A percentile compares a stretch with the other conserved stretches of the same genome.
phyloP scores from a whole-genome alignment of 306 rosid genomes.

The Rosa persica region DNA sequence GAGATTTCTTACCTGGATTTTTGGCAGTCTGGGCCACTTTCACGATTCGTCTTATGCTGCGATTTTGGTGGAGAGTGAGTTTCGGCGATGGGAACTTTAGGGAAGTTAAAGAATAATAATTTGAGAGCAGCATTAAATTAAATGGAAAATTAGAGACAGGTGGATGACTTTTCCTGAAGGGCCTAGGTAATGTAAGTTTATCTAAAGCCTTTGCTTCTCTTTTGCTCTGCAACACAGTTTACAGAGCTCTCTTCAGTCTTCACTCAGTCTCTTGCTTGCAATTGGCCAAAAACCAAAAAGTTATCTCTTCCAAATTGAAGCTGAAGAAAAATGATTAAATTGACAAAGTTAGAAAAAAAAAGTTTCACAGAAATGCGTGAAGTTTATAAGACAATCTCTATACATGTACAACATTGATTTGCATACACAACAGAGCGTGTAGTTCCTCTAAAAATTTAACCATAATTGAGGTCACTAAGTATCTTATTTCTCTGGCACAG shows the following conservation, averaged over 20 bases:
- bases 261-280: neutral
- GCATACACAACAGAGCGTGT: neutral
- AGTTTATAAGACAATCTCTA: neutral
- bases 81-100: conserved; percentile 4
- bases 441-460: neutral
- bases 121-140: conserved; percentile 11
- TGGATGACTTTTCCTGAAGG: too few relatives aligned
- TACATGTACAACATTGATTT: neutral
- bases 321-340: neutral
- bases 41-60: conserved; percentile 19
- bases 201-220: neutral
- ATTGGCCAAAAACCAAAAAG: too few relatives aligned
- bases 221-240: neutral
- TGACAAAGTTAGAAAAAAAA: neutral
- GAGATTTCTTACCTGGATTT: conserved; percentile 39
- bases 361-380: neutral
- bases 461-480: neutral
- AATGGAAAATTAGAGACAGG: neutral
- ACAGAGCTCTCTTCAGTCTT: neutral
- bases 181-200: too few relatives aligned
- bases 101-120: conserved; percentile 20
- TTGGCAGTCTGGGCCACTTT: conserved; percentile 53
- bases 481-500: neutral
- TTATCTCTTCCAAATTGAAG: too few relatives aligned
- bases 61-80: conserved; percentile 15